These are phyloP conservation scores for Przewalskia tangutica DNA, from an alignment of 257 asterid species.

Conservation along the genomic window DNA sequence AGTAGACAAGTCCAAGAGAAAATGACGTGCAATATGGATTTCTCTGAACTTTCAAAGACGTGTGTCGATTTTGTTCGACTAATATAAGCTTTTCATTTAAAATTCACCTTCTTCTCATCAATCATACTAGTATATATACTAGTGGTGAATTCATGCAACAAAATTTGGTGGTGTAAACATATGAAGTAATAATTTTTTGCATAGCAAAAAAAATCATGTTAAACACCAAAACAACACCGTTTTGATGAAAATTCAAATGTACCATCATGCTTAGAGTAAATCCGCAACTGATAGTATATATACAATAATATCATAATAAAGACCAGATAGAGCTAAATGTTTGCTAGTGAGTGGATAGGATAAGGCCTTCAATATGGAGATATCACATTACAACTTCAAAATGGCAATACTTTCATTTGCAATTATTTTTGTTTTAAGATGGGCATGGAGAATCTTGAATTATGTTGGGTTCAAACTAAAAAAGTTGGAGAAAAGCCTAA, in stretches of 20 bases:
- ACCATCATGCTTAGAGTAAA: no score
- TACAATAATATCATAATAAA: neutral
- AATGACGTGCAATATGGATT: neutral
- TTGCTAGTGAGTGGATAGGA: neutral
- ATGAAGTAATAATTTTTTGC: no score
- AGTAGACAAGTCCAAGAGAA: neutral
- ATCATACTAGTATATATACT: neutral
- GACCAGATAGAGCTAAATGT: neutral
- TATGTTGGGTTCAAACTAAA: constrained; percentile 23
- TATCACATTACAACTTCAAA: neutral
- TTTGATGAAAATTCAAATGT: no score
- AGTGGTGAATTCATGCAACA: no score
- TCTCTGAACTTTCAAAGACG: neutral
- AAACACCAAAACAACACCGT: no score
- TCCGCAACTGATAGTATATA: no score
- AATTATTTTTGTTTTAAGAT: neutral
- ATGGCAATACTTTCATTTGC: neutral
- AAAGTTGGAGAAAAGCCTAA: constrained; percentile 19
- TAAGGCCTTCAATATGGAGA: neutral
- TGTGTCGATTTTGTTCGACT: neutral
- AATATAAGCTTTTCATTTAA: neutral
- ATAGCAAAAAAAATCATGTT: no score
- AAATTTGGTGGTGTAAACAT: no score
- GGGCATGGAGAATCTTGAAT: constrained; percentile 17
- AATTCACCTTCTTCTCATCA: neutral